Conservation (phyloP, 1,139 yeast species). For the Blastobotrys buckinghamii region DNA sequence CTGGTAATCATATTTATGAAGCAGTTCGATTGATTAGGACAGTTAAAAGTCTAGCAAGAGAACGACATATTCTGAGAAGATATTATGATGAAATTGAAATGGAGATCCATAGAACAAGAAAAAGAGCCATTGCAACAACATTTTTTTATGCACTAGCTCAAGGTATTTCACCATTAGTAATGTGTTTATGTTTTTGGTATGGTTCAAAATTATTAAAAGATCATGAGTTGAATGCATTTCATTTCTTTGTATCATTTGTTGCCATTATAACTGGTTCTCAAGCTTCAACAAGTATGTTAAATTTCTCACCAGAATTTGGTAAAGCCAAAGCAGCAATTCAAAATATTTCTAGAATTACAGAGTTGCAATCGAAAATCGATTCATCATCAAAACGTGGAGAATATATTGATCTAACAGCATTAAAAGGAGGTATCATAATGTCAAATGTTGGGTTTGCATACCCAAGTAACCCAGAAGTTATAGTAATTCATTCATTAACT, state of each 20-base stretch:
- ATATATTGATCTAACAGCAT: neutral
- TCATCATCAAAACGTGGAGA: neutral
- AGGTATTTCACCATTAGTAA: slow-evolving; percentile 3
- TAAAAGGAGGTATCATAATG: neutral
- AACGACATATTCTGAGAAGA: slow-evolving; percentile 1
- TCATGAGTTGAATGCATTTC: slow-evolving; percentile 4
- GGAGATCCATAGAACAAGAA: neutral
- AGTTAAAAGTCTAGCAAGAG: neutral
- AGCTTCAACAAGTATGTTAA: slow-evolving; percentile 2
- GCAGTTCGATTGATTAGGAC: slow-evolving; percentile 4
- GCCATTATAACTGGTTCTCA: slow-evolving; percentile 6
- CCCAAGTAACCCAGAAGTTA: slow-evolving; percentile 7
- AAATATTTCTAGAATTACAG: slow-evolving; percentile 3
- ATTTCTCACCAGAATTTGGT: neutral
- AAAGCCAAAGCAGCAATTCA: neutral
- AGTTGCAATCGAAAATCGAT: slow-evolving; percentile 3
- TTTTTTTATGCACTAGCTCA: slow-evolving; percentile 4
- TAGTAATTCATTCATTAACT: slow-evolving; percentile 1
- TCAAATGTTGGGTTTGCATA: slow-evolving; percentile 7
- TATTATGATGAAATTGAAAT: slow-evolving; percentile 2
- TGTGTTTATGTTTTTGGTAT: slow-evolving; percentile 10
- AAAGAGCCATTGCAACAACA: neutral
- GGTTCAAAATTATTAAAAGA: slow-evolving; percentile 1
- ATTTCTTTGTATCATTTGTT: slow-evolving; percentile 4
- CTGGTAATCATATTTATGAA: slow-evolving; percentile 5